These are phyloP conservation scores for Furcasterigmium furcatum DNA, from an alignment of 2,329 filamentous ascomycete species.

Conservation along the genomic window DNA sequence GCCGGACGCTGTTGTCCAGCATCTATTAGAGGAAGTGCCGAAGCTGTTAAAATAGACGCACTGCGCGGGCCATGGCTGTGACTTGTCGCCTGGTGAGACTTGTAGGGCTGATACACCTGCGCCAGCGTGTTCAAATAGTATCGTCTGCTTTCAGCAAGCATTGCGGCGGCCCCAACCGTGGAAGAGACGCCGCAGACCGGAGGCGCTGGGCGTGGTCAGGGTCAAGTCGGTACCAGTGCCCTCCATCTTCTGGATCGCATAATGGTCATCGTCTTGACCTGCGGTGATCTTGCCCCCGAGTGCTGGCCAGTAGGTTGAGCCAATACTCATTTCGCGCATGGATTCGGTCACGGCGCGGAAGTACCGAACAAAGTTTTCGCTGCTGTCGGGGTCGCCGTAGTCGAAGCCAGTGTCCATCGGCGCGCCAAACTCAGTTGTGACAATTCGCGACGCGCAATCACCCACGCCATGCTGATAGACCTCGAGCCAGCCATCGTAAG, in stretches of 20 bases:
- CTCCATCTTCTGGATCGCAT: slow-evolving; percentile 6
- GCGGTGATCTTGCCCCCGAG: slow-evolving; percentile 5
- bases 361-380: slow-evolving; percentile 4
- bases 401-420: slow-evolving; percentile 6
- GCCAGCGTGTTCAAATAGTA: neutral
- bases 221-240: slow-evolving; percentile 6
- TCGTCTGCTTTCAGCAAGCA: slow-evolving; percentile 1
- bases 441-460: slow-evolving; percentile 4
- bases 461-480: slow-evolving; percentile 4
- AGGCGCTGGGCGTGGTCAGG: slow-evolving; percentile 5
- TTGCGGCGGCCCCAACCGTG: slow-evolving; percentile 3
- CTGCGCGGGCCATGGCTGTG: no score
- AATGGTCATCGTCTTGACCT: slow-evolving; percentile 3
- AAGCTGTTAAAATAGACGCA: slow-evolving; percentile 17
- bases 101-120: no score
- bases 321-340: slow-evolving; percentile 2
- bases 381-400: slow-evolving; percentile 1
- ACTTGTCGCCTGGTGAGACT: no score
- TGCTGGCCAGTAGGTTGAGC: slow-evolving; percentile 5
- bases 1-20: slow-evolving; percentile 53
- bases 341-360: slow-evolving; percentile 3
- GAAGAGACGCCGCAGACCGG: slow-evolving; percentile 2
- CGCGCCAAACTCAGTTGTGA: slow-evolving; percentile 7
- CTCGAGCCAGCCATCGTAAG: slow-evolving; percentile 6
- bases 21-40: slow-evolving; percentile 39